phyloP scores from a whole-genome alignment of 176 grass and related monocot genomes.

The Dactylis glomerata region DNA sequence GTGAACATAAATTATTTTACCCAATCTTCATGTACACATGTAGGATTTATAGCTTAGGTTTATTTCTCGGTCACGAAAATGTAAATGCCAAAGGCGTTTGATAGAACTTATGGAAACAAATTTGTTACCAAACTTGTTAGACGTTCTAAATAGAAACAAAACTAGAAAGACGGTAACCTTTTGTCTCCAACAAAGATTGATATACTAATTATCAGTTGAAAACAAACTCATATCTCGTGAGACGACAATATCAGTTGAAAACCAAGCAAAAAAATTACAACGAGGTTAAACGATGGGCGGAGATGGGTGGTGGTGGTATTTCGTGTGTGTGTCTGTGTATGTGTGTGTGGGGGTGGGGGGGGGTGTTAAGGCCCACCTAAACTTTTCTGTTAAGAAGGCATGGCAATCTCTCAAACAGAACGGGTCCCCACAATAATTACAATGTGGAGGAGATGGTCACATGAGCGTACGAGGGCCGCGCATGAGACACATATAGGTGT shows the following conservation, averaged over 20 bases:
- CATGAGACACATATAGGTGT: not conserved
- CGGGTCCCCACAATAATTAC: no score
- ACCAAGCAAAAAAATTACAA: not conserved
- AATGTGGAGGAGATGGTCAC: no score
- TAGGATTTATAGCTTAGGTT: not conserved
- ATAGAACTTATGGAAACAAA: not conserved
- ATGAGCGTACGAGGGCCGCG: no score
- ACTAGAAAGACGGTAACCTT: not conserved
- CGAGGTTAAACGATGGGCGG: no score
- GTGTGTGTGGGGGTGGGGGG: no score
- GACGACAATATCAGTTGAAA: not conserved
- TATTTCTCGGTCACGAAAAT: not conserved
- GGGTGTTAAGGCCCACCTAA: no score
- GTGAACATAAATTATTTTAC: not conserved
- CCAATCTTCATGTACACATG: not conserved
- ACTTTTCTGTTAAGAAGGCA: no score
- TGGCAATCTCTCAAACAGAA: no score
- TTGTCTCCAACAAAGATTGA: not conserved
- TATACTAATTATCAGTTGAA: not conserved
- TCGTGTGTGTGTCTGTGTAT: no score
- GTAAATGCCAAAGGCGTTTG: not conserved
- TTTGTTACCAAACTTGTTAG: not conserved
- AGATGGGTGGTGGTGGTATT: no score
- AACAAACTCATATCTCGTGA: no score
- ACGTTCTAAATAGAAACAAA: not conserved